These are phyloP conservation scores for Clitoria ternatea DNA, from an alignment of 306 rosid species.

Conservation along the genomic window DNA sequence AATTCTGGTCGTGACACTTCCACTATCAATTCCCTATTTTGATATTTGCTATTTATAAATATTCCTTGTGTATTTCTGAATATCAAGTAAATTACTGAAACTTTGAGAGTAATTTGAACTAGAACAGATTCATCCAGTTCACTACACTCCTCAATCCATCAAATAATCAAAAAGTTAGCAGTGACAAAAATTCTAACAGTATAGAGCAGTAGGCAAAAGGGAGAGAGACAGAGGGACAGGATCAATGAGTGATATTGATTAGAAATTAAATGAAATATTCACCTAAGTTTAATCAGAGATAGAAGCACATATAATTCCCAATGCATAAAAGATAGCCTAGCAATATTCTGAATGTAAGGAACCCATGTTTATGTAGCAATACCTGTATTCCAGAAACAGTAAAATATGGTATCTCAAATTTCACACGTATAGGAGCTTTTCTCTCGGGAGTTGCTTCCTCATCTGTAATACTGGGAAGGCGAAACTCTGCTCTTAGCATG, in stretches of 20 bases:
- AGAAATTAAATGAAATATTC: not conserved
- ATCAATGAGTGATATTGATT: not conserved
- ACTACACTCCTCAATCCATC: not conserved
- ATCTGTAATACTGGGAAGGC: slow-evolving; percentile 68
- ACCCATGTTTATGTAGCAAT: slow-evolving; percentile 11
- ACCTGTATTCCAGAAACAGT: slow-evolving; percentile 96
- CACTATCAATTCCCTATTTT: not conserved
- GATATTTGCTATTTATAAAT: not conserved
- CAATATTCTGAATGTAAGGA: not conserved
- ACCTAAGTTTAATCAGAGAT: slow-evolving; percentile 6
- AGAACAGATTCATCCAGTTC: slow-evolving; percentile 11
- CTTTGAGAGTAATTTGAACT: slow-evolving; percentile 1
- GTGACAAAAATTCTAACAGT: not conserved
- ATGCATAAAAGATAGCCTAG: not conserved
- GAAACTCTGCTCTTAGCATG: slow-evolving; percentile 87
- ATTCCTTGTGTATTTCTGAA: not conserved
- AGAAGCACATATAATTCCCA: not conserved
- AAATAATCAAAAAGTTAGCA: not conserved
- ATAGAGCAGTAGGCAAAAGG: not conserved
- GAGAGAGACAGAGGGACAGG: not conserved
- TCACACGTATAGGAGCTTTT: slow-evolving; percentile 88
- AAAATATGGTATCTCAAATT: slow-evolving; percentile 92
- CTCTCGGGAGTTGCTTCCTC: slow-evolving; percentile 85
- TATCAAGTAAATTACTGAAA: not conserved
- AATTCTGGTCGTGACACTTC: too few species aligned